phyloP scores from a whole-genome alignment of 169 alveolate species.

The Eimeria necatrix region DNA sequence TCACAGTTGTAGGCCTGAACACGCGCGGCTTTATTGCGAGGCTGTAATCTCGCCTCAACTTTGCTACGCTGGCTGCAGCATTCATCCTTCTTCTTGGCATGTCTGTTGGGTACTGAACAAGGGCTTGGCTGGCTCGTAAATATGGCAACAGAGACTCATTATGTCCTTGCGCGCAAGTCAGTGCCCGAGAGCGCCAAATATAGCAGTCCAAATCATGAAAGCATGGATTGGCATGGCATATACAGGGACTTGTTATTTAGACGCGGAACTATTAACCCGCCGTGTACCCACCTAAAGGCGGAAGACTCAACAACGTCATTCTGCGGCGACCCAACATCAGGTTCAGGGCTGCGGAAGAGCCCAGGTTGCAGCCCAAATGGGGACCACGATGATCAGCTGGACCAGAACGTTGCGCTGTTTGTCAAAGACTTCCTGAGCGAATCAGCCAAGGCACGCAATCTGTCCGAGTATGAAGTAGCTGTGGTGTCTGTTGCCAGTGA shows the following conservation, averaged over 20 bases:
- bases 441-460: constrained; percentile 14
- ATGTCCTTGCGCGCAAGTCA: neutral
- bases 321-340: neutral
- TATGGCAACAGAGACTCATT: constrained; percentile 11
- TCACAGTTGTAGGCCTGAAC: too few species aligned
- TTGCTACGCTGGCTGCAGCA: too few species aligned
- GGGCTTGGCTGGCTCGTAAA: neutral
- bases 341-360: neutral
- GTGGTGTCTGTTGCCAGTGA: neutral
- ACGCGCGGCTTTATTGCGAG: too few species aligned
- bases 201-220: neutral
- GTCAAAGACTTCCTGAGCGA: constrained; percentile 69
- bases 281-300: constrained; percentile 17
- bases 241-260: constrained; percentile 51
- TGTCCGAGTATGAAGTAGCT: neutral
- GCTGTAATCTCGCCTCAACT: too few species aligned
- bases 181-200: neutral
- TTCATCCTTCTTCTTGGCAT: too few species aligned
- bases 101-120: too few species aligned
- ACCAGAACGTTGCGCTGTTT: neutral
- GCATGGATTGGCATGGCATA: constrained; percentile 71
- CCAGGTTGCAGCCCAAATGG: neutral
- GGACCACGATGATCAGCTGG: neutral
- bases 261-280: constrained; percentile 61
- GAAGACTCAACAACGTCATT: neutral